Percentiles rank a stretch among this genome's conserved stretches.
Evolutionary conservation across 1,284 basidiomycete species (phyloP).

Genomic region (Trichosporon coremiiforme): DNA sequence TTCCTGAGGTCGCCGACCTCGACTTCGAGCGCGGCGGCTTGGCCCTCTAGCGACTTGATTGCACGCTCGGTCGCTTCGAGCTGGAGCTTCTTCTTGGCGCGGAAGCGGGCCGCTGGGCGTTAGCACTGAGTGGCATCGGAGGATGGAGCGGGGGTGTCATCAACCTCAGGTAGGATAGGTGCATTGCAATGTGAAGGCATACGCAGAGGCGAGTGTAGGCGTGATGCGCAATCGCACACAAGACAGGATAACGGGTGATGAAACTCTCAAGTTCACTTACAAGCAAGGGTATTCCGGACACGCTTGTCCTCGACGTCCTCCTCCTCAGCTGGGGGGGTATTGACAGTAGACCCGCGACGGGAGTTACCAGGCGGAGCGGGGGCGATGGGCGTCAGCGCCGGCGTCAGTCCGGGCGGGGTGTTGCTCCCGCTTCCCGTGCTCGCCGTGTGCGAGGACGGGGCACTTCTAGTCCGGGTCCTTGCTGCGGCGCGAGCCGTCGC

Average conservation of each 20-base stretch:
- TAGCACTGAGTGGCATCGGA: no score
- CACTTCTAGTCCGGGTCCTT: neutral
- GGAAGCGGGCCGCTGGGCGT: conserved; percentile 40
- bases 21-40: conserved; percentile 35
- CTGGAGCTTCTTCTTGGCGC: conserved; percentile 43
- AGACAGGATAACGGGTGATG: no score
- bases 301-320: conserved; percentile 43
- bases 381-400: neutral
- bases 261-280: conserved; percentile 30
- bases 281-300: conserved; percentile 42
- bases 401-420: neutral
- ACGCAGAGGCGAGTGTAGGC: no score
- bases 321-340: neutral
- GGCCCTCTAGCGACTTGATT: conserved; percentile 38
- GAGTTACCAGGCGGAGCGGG: neutral
- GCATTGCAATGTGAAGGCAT: no score
- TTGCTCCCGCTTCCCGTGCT: conserved; percentile 6
- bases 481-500: neutral
- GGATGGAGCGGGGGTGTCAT: no score
- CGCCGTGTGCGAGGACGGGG: neutral
- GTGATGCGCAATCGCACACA: no score
- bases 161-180: no score
- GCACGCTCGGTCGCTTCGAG: conserved; percentile 35
- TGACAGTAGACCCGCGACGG: neutral
- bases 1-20: conserved; percentile 39